Conservation (phyloP, 306 rosid species). For the Psophocarpus tetragonolobus region DNA sequence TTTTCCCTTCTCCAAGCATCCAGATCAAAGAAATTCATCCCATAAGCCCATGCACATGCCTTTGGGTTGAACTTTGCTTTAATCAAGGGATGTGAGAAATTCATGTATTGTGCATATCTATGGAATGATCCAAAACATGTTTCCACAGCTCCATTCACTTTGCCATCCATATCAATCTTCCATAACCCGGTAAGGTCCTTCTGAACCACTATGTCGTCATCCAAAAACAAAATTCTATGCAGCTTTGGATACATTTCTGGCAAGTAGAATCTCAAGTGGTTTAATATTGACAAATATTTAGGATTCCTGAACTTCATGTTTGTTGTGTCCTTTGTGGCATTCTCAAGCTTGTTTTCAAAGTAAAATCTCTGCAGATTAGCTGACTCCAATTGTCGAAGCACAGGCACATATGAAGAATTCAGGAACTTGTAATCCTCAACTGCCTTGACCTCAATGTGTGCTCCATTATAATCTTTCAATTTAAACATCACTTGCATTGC, state of each 20-base stretch:
- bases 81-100: constrained; percentile 84
- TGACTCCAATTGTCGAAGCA: constrained; percentile 74
- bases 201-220: constrained; percentile 84
- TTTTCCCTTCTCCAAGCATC: constrained; percentile 87
- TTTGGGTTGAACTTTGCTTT: constrained; percentile 76
- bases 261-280: constrained; percentile 81
- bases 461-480: constrained; percentile 67
- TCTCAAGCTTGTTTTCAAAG: constrained; percentile 81
- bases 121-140: constrained; percentile 86
- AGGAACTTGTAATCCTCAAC: constrained; percentile 82
- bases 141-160: constrained; percentile 90
- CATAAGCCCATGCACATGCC: constrained; percentile 89
- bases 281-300: constrained; percentile 71
- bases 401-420: constrained; percentile 78
- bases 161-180: constrained; percentile 84
- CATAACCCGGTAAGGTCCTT: constrained; percentile 83
- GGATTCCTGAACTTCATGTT: constrained; percentile 91
- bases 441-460: constrained; percentile 76
- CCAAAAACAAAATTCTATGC: constrained; percentile 70
- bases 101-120: constrained; percentile 83
- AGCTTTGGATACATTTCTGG: constrained; percentile 83
- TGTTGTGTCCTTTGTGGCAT: constrained; percentile 78
- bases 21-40: no score
- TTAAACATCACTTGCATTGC: constrained; percentile 90
- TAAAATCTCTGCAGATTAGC: constrained; percentile 70